phyloP scores from a whole-genome alignment of 176 grass and related monocot genomes.

The Ensete glaucum region DNA sequence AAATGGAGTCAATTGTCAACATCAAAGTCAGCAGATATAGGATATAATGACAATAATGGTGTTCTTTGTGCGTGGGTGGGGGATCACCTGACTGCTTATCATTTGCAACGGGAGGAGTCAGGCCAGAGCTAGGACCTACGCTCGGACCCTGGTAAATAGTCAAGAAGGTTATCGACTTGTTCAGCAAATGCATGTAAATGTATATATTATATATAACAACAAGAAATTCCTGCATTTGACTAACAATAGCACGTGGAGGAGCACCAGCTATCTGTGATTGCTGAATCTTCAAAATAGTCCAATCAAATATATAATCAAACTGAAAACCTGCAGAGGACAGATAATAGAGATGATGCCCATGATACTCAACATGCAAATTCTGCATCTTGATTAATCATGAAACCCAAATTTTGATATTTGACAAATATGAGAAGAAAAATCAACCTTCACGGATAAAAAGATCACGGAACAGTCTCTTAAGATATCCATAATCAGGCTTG shows the following conservation, averaged over 20 bases:
- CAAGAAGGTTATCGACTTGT: neutral
- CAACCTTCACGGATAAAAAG: conserved; percentile 95
- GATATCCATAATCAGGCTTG: conserved; percentile 93
- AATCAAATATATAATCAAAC: conserved; percentile 98
- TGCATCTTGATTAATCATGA: neutral
- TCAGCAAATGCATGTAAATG: neutral
- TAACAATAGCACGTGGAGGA: conserved; percentile 57
- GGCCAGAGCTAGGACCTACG: conserved; percentile 68
- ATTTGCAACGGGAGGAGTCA: conserved; percentile 50
- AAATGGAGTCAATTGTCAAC: conserved; percentile 1
- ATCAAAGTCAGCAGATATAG: conserved; percentile 6
- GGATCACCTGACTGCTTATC: conserved; percentile 70
- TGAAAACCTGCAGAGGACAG: conserved; percentile 75
- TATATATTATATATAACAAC: neutral
- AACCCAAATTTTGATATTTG: neutral
- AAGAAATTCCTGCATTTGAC: neutral
- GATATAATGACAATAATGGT: neutral
- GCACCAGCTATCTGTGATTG: conserved; percentile 84
- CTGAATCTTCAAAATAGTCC: conserved; percentile 96
- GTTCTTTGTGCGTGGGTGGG: neutral
- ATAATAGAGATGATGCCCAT: conserved; percentile 10
- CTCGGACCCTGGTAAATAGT: conserved; percentile 42
- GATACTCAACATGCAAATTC: neutral
- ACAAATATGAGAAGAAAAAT: conserved; percentile 12
- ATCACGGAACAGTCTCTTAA: conserved; percentile 88